phyloP scores from a whole-genome alignment of 768 basidiomycete species.

The Pleurotus salmoneostramineus region DNA sequence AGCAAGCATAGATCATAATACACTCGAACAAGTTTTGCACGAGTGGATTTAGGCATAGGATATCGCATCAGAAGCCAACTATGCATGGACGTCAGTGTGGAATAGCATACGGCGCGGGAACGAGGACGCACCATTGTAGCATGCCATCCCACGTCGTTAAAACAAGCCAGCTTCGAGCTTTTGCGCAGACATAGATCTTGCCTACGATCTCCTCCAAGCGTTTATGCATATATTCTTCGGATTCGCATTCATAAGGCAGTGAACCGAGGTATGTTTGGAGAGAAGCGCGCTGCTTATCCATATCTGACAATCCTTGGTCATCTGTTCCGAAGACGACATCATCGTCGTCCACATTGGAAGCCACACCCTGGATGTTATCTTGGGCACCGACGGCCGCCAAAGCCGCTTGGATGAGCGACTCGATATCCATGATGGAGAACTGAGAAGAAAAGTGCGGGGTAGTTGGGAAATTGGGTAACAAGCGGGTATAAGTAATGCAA shows the following conservation, averaged over 20 bases:
- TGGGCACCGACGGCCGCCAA: neutral
- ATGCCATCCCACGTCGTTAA: slow-evolving; percentile 77
- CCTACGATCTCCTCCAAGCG: slow-evolving; percentile 67
- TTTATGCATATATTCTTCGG: slow-evolving; percentile 65
- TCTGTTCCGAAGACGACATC: slow-evolving; percentile 40
- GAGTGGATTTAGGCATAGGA: slow-evolving; percentile 64
- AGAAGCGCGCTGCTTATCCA: slow-evolving; percentile 56
- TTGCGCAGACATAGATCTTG: slow-evolving; percentile 67
- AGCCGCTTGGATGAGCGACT: slow-evolving; percentile 1
- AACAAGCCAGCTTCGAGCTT: slow-evolving; percentile 70
- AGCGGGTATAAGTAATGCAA: neutral
- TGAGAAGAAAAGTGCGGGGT: neutral
- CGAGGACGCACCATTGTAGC: slow-evolving; percentile 60
- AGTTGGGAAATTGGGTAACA: neutral
- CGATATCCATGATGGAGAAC: neutral
- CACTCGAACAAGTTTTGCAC: slow-evolving; percentile 67
- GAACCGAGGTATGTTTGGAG: slow-evolving; percentile 65
- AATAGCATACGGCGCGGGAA: neutral
- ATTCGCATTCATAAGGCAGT: slow-evolving; percentile 72
- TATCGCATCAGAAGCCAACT: slow-evolving; percentile 85
- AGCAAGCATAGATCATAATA: slow-evolving; percentile 79
- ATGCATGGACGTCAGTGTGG: neutral
- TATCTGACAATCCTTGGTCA: slow-evolving; percentile 36
- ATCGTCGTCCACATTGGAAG: slow-evolving; percentile 53
- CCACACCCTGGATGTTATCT: slow-evolving; percentile 9